Conservation (phyloP, 1,139 yeast genomes). For the Wickerhamiella infanticola region DNA sequence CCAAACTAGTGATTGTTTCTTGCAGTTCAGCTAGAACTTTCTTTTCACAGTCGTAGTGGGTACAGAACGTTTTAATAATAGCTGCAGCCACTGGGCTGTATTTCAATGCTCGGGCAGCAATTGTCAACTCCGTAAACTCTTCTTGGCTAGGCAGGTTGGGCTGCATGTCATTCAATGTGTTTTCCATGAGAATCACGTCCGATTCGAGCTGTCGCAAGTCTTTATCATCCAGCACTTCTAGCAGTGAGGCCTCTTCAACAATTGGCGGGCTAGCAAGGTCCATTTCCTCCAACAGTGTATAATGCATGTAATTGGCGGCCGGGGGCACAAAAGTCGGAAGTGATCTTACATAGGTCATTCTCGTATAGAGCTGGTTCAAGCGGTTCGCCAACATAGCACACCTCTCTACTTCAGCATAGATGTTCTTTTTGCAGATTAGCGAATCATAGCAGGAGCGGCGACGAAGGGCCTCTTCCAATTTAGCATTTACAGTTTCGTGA, state of each 20-base stretch:
- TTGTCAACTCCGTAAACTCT: not conserved
- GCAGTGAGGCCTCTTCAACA: not conserved
- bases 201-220: not conserved
- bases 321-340: not conserved
- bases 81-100: not conserved
- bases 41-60: not conserved
- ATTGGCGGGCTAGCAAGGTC: not conserved
- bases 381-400: not conserved
- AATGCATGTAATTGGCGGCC: not conserved
- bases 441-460: not conserved
- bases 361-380: not conserved
- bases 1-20: not conserved
- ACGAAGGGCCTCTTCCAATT: not conserved
- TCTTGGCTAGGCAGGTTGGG: slow-evolving; percentile 1
- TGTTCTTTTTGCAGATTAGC: not conserved
- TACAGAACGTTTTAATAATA: not conserved
- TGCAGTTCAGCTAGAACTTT: not conserved
- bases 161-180: not conserved
- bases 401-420: not conserved
- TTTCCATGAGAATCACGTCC: not conserved
- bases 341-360: not conserved
- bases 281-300: not conserved
- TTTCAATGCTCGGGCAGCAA: not conserved
- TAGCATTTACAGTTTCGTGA: too few species aligned
- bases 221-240: not conserved